These are phyloP conservation scores for Perilla frutescens DNA, from an alignment of 257 asterid species.

Conservation along the genomic window DNA sequence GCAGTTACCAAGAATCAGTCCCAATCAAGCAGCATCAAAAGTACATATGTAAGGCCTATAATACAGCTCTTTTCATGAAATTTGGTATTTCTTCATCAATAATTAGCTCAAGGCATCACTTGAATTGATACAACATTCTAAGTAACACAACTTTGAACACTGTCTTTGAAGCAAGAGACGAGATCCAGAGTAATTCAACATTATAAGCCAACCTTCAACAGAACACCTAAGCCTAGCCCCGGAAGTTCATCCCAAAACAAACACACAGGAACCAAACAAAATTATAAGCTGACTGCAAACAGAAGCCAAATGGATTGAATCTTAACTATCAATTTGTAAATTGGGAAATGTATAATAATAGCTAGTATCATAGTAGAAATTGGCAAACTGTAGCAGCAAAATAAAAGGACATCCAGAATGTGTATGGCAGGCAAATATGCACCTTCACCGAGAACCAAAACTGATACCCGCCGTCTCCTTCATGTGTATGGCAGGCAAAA, in stretches of 20 bases:
- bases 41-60: background rate
- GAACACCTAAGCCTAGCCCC: too few species aligned
- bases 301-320: constrained; percentile 5
- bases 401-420: background rate
- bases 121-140: background rate
- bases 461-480: background rate
- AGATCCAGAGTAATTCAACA: too few species aligned
- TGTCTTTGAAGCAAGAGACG: too few species aligned
- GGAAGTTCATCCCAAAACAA: too few species aligned
- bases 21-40: background rate
- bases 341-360: background rate
- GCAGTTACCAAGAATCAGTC: too few species aligned
- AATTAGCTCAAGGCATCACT: background rate
- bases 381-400: background rate
- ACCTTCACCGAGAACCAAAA: background rate
- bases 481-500: background rate
- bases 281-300: background rate
- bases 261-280: background rate
- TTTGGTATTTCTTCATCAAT: background rate
- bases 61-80: background rate
- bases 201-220: too few species aligned
- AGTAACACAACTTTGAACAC: too few species aligned
- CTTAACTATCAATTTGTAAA: background rate
- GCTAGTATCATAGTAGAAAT: background rate
- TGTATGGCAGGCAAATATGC: too few species aligned